These are phyloP conservation scores for Neoboletus subvelutipes DNA, from an alignment of 768 basidiomycete genomes.

Conservation along the genomic window DNA sequence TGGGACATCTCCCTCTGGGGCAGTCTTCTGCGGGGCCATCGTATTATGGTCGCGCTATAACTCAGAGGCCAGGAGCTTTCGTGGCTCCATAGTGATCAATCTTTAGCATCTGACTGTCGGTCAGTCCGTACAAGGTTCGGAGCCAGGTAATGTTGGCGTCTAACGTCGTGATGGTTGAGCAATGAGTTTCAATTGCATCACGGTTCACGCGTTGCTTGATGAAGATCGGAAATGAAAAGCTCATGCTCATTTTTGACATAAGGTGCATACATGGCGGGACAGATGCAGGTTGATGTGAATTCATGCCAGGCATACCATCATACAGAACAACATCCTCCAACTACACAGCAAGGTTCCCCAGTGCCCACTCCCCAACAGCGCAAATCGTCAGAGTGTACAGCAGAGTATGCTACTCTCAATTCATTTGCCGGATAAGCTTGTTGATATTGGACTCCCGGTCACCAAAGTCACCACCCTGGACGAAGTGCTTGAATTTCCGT, in stretches of 20 bases:
- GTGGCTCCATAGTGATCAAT: neutral
- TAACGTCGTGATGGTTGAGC: neutral
- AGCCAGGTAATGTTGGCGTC: neutral
- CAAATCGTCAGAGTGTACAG: neutral
- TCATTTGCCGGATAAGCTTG: constrained; percentile 95
- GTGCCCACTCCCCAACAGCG: constrained; percentile 4
- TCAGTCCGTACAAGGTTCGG: neutral
- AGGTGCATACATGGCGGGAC: constrained; percentile 28
- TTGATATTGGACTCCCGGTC: constrained; percentile 97
- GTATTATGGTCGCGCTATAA: neutral
- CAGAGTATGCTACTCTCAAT: constrained; percentile 43
- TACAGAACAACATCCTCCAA: constrained; percentile 15
- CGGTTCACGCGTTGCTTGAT: neutral
- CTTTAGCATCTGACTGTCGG: constrained; percentile 3
- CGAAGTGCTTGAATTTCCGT: constrained; percentile 96
- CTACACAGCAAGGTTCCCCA: constrained; percentile 6
- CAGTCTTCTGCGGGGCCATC: constrained; percentile 16
- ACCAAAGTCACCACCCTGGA: constrained; percentile 97
- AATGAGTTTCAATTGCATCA: neutral
- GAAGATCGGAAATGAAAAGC: constrained; percentile 1
- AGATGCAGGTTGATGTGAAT: constrained; percentile 19
- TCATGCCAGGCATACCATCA: constrained; percentile 36
- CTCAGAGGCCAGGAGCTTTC: neutral
- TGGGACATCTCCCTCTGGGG: constrained; percentile 6
- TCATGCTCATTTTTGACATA: constrained; percentile 31